Evolutionary conservation across 176 grass and related monocot genomes (phyloP).

Genomic region (Triticum turgidum): DNA sequence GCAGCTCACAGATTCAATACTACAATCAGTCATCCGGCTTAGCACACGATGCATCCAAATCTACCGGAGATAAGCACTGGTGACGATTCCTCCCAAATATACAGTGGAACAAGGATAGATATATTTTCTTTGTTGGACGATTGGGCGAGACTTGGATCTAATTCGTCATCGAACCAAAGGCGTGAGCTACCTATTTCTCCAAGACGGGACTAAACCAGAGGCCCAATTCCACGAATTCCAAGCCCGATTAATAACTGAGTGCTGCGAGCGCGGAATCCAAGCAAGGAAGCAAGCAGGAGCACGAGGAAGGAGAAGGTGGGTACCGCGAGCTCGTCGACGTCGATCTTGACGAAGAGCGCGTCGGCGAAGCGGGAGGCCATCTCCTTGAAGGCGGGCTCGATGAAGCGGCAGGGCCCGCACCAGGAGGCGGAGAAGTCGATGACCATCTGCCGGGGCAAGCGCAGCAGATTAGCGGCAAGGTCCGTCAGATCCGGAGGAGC

Average conservation of each 20-base stretch:
- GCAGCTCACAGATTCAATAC: neutral
- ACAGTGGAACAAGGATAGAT: neutral
- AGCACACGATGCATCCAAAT: neutral
- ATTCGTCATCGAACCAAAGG: neutral
- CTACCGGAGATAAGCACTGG: neutral
- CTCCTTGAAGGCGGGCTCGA: slow-evolving; percentile 72
- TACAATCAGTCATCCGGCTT: neutral
- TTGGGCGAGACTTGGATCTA: neutral
- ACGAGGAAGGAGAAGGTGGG: neutral
- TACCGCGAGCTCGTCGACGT: slow-evolving; percentile 72
- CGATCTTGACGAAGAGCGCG: slow-evolving; percentile 72
- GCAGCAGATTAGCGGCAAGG: neutral
- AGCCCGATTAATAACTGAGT: neutral
- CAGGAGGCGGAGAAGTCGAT: slow-evolving; percentile 83
- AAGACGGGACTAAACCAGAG: neutral
- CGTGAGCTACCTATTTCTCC: neutral
- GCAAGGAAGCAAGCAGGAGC: neutral
- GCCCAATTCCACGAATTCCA: neutral
- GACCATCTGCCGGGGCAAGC: slow-evolving; percentile 42
- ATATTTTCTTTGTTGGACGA: neutral
- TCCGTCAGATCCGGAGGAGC: slow-evolving; percentile 26
- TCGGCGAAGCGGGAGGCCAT: slow-evolving; percentile 46
- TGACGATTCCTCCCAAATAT: neutral
- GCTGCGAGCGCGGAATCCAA: no score
- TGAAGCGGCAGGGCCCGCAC: slow-evolving; percentile 87